Evolutionary conservation across 148 eudicot species (phyloP), one percentile per base, ranked within the genome.

Genomic region (Fagopyrum esculentum): DNA sequence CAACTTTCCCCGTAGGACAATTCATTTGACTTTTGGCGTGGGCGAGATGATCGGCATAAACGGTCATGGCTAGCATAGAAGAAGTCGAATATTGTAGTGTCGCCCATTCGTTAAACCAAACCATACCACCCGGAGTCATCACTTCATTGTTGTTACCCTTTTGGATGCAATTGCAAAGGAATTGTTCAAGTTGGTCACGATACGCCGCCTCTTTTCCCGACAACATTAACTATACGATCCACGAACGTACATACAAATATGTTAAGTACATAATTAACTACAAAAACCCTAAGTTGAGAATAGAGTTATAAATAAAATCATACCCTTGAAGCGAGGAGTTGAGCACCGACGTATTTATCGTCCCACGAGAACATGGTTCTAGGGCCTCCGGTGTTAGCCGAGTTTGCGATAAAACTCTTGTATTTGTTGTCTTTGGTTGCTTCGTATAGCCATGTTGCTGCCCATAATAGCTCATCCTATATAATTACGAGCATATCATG

Each of bases 381-480:
- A 2, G 83, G 64, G 45, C 86, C 87, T 30, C 83, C 91, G 0
- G 77, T 46, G 59, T 45, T 78, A 16, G 50, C 45, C 2, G 43
- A 11, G 9, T 47, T 59, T 29, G 45, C 46, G 3, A 82, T 6
- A 16, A 69, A 74, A 1, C 82, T 71, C 2, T 17, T 15, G 63
- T 84, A 88, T 5, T 5, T 40, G 35, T 71, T 43, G 6, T 84
- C 81, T 15, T 61, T 69, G 2, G 89, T 84, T 1, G 86, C 89
- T 64, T 71, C 64, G 35, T 75, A 45, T 59, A 87, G 49, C 91
- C 88, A 87, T 48, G 83, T 84, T 0, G 88, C 83, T 69, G 84
- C 88, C 88, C 88, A 87, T 15, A 82, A 7, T n/a, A 82, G 77
- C 68, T 88, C 91, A 72, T 88, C 91, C 89, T 87, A 13, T 66